Conservation (phyloP, 2,329 filamentous ascomycete species). For the Nothomitra cinnamomea region DNA sequence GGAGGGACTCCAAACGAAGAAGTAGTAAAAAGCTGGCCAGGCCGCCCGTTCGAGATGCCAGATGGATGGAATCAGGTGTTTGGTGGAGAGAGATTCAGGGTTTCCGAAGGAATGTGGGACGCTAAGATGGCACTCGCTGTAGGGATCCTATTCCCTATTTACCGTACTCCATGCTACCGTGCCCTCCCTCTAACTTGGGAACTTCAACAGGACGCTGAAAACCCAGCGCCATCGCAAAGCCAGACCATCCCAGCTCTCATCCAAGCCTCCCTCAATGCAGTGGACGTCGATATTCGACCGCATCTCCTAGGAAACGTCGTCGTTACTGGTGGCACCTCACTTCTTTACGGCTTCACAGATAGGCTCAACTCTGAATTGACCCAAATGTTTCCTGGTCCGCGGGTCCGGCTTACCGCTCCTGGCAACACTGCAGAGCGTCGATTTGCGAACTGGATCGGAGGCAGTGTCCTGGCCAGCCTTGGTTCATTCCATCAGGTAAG, state of each 20-base stretch:
- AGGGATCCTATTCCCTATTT: background rate
- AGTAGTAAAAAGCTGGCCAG: slow-evolving; percentile 51
- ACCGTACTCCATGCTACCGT: background rate
- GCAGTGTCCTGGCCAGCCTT: slow-evolving; percentile 84
- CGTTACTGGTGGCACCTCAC: slow-evolving; percentile 71
- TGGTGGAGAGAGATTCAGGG: slow-evolving; percentile 69
- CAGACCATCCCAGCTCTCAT: slow-evolving; percentile 78
- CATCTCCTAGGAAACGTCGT: slow-evolving; percentile 79
- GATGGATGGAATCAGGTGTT: slow-evolving; percentile 95
- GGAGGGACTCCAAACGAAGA: slow-evolving; percentile 54
- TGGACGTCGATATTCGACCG: slow-evolving; percentile 78
- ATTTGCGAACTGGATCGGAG: slow-evolving; percentile 91
- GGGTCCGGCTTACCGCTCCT: slow-evolving; percentile 77
- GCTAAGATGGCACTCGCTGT: slow-evolving; percentile 50
- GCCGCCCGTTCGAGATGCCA: slow-evolving; percentile 89
- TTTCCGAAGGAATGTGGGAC: slow-evolving; percentile 83
- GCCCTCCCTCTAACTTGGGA: background rate
- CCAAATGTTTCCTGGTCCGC: slow-evolving; percentile 63
- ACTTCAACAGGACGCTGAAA: slow-evolving; percentile 23
- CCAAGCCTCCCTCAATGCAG: slow-evolving; percentile 54
- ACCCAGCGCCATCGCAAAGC: slow-evolving; percentile 41
- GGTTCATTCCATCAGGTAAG: slow-evolving; percentile 78
- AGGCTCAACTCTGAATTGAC: slow-evolving; percentile 73
- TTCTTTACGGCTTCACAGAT: slow-evolving; percentile 86
- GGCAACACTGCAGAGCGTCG: slow-evolving; percentile 75